These are phyloP conservation scores for Plasmodium blacklocki DNA, from an alignment of 169 alveolate genomes.

Conservation along the genomic window DNA sequence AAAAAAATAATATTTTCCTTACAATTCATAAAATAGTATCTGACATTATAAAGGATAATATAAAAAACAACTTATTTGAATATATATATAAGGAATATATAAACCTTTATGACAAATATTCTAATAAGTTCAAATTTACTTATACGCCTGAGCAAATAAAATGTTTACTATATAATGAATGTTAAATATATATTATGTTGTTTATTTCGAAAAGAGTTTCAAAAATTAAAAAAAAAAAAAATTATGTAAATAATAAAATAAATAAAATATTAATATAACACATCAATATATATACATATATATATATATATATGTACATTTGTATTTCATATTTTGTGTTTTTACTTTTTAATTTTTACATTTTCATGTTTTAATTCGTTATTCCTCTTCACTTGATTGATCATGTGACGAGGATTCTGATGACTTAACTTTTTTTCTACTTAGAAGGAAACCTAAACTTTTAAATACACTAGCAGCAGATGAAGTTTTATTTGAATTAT, in stretches of 20 bases:
- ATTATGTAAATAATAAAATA: too few relatives aligned
- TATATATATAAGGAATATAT: conserved; percentile 38
- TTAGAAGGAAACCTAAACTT: conserved; percentile 60
- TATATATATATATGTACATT: neutral
- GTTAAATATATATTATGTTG: too few relatives aligned
- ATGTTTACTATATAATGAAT: conserved; percentile 2
- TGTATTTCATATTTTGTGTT: neutral
- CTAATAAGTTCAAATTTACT: conserved; percentile 9
- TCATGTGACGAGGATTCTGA: conserved; percentile 47
- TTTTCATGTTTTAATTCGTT: neutral
- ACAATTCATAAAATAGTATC: conserved; percentile 46
- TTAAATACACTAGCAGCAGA: conserved; percentile 53
- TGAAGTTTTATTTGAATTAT: conserved; percentile 11
- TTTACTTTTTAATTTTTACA: neutral
- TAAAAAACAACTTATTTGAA: conserved; percentile 10
- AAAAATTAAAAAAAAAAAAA: too few relatives aligned
- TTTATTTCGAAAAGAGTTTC: too few relatives aligned
- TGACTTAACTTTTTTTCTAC: conserved; percentile 24
- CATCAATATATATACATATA: too few relatives aligned
- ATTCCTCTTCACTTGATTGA: conserved; percentile 37
- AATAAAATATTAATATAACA: too few relatives aligned
- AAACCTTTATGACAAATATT: conserved; percentile 20
- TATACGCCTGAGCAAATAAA: conserved; percentile 60
- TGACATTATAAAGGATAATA: conserved; percentile 18
- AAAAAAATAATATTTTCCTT: conserved; percentile 21